Conservation (phyloP, 495 filamentous ascomycete genomes). For the Penicillium paxilli region DNA sequence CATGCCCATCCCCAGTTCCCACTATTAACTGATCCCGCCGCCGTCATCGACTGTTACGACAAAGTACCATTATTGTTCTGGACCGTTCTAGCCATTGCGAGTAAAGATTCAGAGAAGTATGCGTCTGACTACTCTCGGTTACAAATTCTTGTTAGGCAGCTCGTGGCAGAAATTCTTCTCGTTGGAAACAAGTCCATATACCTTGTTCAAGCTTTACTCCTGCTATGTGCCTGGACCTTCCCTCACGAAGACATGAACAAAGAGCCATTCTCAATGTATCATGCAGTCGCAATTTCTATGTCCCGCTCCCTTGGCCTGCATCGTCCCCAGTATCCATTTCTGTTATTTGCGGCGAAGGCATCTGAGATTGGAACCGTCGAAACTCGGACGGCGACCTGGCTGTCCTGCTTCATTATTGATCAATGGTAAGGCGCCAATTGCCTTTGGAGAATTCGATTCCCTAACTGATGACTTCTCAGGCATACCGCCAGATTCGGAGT, state of each 20-base stretch:
- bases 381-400: neutral
- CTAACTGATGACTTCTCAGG: neutral
- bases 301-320: constrained; percentile 6
- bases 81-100: constrained; percentile 1
- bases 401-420: constrained; percentile 5
- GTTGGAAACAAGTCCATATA: constrained; percentile 1
- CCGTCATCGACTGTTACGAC: neutral
- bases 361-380: constrained; percentile 2
- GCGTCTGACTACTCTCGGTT: neutral
- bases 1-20: neutral
- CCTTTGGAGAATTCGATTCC: neutral
- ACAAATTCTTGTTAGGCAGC: constrained; percentile 5
- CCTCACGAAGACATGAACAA: constrained; percentile 6
- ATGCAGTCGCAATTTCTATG: constrained; percentile 4
- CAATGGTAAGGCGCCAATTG: neutral
- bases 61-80: constrained; percentile 5
- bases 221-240: constrained; percentile 3
- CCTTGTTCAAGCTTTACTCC: constrained; percentile 7
- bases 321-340: constrained; percentile 3
- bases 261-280: constrained; percentile 6
- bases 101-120: constrained; percentile 5
- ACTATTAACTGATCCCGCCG: neutral
- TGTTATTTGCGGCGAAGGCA: constrained; percentile 6
- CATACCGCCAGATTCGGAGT: constrained; percentile 3
- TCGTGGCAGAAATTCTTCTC: constrained; percentile 2